Base-by-base conservation (phyloP, 1,284 basidiomycete genomes). In the Ceratobasidium sp. region DNA sequence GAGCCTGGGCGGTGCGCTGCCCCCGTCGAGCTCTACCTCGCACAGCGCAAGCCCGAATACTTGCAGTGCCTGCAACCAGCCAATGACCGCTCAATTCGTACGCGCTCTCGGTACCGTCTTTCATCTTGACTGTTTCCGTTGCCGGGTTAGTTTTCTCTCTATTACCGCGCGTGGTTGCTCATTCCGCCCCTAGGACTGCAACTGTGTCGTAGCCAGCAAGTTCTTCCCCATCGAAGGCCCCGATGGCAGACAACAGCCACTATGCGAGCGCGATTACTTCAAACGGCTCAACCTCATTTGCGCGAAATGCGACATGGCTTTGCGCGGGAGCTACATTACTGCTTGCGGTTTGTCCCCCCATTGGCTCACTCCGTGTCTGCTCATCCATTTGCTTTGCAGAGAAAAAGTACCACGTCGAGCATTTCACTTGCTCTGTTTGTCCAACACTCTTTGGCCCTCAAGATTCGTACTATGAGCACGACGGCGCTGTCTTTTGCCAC, bases 211-310 rank as follows among this genome's bases (percentile, higher is more conserved):
- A 52, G 97, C 97, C 23, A 93, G 93, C 77, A 99, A 99, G 83
- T 99, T 99, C 86, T 99, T 99, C 83, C 97, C 98, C 41, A 94
- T 98, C 79, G 95, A 98, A 79, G 91, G 92, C 0, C 85, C 88
- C 58, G 92, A 94, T 79, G 90, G 91, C 76, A 91, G 89, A 79
- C 94, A 94, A 78, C 90, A 92, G 77, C 96, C 96, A 43, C 86
- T 98, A n/a, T 99, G 98, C 83, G 97, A 99, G 79, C 90, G 94
- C 73, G 98, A 99, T 82, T 99, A 99, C 82, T 99, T 99, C 82
- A 89, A 95, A 76, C 88, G 98, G 61, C 87, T 99, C 71, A 95
- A 96, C 82, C 88, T 99, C 78, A 96, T 99, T 76, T 99, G 98
- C 82, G 93, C 92, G 58, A 97, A 98, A 82, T 99, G 97, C 82